Percentiles rank a stretch among this genome's conserved stretches.
Conservation (phyloP, 106 monocot species). For the Dendrobium catenatum region DNA sequence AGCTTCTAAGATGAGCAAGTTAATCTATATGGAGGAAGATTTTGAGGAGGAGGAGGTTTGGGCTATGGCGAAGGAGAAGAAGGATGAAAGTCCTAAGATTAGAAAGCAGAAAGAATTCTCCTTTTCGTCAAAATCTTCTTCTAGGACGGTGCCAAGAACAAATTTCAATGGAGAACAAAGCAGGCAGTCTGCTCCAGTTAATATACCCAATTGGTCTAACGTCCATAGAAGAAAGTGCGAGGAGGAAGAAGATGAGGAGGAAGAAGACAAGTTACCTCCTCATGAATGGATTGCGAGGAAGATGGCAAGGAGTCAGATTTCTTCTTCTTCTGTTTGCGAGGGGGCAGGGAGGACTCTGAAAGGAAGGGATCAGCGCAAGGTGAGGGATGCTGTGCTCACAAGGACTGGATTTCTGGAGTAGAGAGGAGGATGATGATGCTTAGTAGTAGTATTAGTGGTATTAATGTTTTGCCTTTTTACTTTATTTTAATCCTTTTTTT, state of each 20-base stretch:
- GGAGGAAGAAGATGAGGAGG: slow-evolving; percentile 18
- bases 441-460: background rate
- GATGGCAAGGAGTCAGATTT: slow-evolving; percentile 42
- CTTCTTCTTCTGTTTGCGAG: slow-evolving; percentile 55
- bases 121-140: background rate
- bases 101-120: background rate
- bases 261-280: slow-evolving; percentile 28
- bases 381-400: slow-evolving; percentile 53
- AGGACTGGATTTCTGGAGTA: slow-evolving; percentile 53
- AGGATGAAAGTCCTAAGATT: background rate
- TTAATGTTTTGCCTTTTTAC: background rate
- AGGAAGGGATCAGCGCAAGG: slow-evolving; percentile 52
- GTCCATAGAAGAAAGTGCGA: slow-evolving; percentile 9
- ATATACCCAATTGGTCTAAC: slow-evolving; percentile 34
- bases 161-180: background rate
- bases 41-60: slow-evolving; percentile 9
- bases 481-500: background rate
- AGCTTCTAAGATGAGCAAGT: background rate
- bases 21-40: slow-evolving; percentile 1
- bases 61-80: background rate
- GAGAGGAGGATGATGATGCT: background rate
- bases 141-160: background rate
- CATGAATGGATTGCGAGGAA: slow-evolving; percentile 53
- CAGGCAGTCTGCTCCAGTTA: slow-evolving; percentile 18
- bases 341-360: slow-evolving; percentile 59